Base-by-base conservation (phyloP, 192 early-diverging fungal species). In the Coemansia sp. region DNA sequence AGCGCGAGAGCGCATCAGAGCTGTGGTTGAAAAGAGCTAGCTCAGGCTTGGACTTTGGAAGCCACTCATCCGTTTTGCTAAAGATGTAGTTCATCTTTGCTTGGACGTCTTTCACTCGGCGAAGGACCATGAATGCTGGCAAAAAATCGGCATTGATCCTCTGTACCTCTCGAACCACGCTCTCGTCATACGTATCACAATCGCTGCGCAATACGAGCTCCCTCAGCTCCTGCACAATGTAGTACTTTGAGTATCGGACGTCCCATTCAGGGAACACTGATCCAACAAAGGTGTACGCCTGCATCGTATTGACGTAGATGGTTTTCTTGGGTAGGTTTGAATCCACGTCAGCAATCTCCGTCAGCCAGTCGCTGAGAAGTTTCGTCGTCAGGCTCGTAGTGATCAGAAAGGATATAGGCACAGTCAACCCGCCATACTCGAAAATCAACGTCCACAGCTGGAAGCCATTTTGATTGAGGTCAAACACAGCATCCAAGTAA, bases 371-470 rank as follows among this genome's bases (percentile, higher is more conserved):
- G 3, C 22, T 35, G 4, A 81, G 49, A 8, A 75, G 64, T 3
- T 38, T 10, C 5, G 63, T 30, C 0, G 69, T 66, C 15, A 71
- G 55, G 18, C 62, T 67, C 0, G 78, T 75, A 11, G 78, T 72
- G 0, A 81, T 34, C 60, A 81, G 35, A 60, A 72, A 81, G 24
- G 72, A 71, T 0, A 81, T 13, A 0, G 78, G 78, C 12, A 81
- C 64, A 0, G 45, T 62, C 41, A 41, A 35, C 8, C 50, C 64
- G 18, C 34, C 30, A 27, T 67, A 59, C 40, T 81, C 78, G 38
- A 62, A 81, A 30, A 81, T 59, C 65, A 81, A 37, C 27, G 70
- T 70, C 78, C 78, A 81, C 32, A 81, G n/a, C 55, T 75, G 73
- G 29, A 75, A 81, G 15, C 78, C 78, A n/a, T 73, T 70, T 9